Evolutionary conservation across 768 basidiomycete genomes (phyloP).

Genomic region (Lactarius hengduanensis): DNA sequence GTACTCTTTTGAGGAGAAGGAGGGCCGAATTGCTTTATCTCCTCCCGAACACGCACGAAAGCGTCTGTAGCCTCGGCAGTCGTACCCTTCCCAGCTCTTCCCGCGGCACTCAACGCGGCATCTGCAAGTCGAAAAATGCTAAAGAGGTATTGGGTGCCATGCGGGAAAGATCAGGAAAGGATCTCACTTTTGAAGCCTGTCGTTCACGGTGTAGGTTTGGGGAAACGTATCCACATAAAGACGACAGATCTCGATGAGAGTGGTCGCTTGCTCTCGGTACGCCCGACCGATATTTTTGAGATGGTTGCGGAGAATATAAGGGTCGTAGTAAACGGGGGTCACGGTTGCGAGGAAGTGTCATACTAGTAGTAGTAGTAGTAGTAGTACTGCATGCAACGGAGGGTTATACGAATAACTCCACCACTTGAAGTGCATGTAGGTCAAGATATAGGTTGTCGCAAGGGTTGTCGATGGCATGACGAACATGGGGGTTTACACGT

Average conservation of each 20-base stretch:
- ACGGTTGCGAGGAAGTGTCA: too few species aligned
- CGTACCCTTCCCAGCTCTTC: background rate
- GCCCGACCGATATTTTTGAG: background rate
- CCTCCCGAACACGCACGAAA: background rate
- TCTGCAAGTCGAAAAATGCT: slow-evolving; percentile 7
- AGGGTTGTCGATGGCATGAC: too few species aligned
- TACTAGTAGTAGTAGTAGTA: background rate
- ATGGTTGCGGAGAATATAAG: background rate
- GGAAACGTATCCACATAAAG: background rate
- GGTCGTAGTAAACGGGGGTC: too few species aligned
- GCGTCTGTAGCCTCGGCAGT: background rate
- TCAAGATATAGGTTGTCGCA: too few species aligned
- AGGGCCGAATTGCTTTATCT: background rate
- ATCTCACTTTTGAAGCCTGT: background rate
- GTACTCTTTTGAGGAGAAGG: background rate
- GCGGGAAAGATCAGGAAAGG: background rate
- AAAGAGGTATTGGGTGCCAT: background rate
- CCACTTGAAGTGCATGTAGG: too few species aligned
- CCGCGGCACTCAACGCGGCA: background rate
- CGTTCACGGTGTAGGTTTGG: background rate
- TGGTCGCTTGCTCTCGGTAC: background rate
- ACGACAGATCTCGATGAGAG: slow-evolving; percentile 8
- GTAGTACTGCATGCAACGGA: background rate
- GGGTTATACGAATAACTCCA: background rate
- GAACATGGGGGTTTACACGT: too few species aligned